Base-by-base conservation (phyloP, 345 rosid genomes). In the Triadica sebifera region DNA sequence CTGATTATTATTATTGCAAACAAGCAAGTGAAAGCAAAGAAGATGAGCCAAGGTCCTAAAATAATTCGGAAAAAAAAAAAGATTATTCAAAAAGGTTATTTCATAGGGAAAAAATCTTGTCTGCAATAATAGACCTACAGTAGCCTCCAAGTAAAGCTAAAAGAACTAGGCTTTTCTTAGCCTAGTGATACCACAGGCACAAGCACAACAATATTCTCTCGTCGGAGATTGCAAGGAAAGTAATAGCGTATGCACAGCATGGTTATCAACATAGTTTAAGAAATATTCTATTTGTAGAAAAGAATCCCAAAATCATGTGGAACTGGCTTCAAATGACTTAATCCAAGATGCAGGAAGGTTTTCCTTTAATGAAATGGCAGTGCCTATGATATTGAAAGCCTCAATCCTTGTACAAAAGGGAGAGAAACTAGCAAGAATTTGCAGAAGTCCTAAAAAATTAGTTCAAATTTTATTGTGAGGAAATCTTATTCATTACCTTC, bases 401-500 rank as follows among this genome's bases (percentile, higher is more conserved):
- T 46, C 66, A 39, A 22, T 11, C 53, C 57, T 37, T 47, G 55
- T 37, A 24, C 45, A 22, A 52, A 55, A 20, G 9, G 52, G 64
- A 60, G 20, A 7, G 41, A 56, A 50, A n/a, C 59, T 15, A 60
- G 5, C 49, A 74, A 63, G 67, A 70, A 63, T 45, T 43, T 12
- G 3, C 24, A 52, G 47, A 22, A 12, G 12, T 65, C 55, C 20
- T 6, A 50, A 51, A 25, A 29, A 58, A 20, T 29, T 43, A 46
- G 8, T 60, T 56, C 38, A 63, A 29, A 68, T 38, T 62, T 56
- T 24, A 49, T 45, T 71, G 29, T 24, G 6, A 50, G 25, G 47
- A 67, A 47, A 38, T 29, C 25, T 65, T 58, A 50, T 43, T 19
- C 70, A 56, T 70, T 68, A 89, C 91, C 87, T 86, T 82, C 93